Base-by-base conservation (phyloP, 495 filamentous ascomycete species). In the Penicillium chermesinum region DNA sequence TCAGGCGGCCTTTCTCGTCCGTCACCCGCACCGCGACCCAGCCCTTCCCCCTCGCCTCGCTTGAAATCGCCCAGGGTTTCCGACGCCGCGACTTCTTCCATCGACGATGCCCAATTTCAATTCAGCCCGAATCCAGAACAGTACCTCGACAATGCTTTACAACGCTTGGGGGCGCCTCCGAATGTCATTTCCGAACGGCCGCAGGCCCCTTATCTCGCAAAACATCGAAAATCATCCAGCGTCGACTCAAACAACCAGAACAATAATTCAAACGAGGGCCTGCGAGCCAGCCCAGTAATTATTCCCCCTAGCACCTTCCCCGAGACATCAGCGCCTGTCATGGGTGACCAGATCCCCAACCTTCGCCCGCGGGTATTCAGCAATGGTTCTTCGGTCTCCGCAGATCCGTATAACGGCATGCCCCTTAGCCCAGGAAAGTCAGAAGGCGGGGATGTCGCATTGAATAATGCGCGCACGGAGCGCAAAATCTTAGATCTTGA, bases 401-500 rank as follows among this genome's bases (percentile, higher is more conserved):
- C 58, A 2, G 59, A 71, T 14, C 59, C 60, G 15, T 56, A 60
- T 7, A 50, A 48, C 10, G 59, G 63, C 7, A 64, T 60, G 17
- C 60, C 67, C 19, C 63, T 72, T 36, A 79, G 73, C 39, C 75
- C 75, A 5, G 64, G 66, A 0, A 76, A 72, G 35, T 59, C 66
- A 3, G 66, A 73, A 33, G 50, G 50, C 42, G 88, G 90, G 32
- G 67, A 83, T 2, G 20, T 32, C 7, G 89, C 90, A 2, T 77
- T 86, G 18, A 46, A 37, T 9, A 91, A 87, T 64, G 93, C 93
- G 6, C 82, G 93, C 13, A 83, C 87, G 6, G 93, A 96, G 66
- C 82, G 93, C 46, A 97, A 96, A 66, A 91, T 99, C 21, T 73
- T 97, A 54, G 93, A 99, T 63, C 73, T 99, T n/a, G 88, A 99